Evolutionary conservation across 371 early-diverging fungal genomes (phyloP).

Genomic region (Apophysomyces trapeziformis): DNA sequence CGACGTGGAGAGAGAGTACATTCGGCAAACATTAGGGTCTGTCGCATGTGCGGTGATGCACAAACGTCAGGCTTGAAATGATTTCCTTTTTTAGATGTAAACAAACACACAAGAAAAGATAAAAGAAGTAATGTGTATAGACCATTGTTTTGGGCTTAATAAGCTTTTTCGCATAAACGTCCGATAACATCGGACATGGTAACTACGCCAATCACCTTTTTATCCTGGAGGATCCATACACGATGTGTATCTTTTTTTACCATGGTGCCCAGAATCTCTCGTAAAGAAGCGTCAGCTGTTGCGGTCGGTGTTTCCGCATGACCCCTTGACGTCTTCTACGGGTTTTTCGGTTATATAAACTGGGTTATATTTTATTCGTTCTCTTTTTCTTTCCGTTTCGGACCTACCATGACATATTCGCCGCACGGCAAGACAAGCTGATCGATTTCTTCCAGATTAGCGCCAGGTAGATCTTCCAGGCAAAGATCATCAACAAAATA

Average conservation of each 20-base stretch:
- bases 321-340: slow-evolving; percentile 7
- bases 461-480: slow-evolving; percentile 55
- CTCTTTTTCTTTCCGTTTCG: slow-evolving; percentile 3
- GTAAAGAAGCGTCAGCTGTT: slow-evolving; percentile 34
- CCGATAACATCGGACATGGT: slow-evolving; percentile 62
- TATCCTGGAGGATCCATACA: slow-evolving; percentile 56
- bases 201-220: slow-evolving; percentile 50
- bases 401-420: slow-evolving; percentile 51
- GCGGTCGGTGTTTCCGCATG: slow-evolving; percentile 34
- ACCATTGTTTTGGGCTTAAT: slow-evolving; percentile 1
- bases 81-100: neutral
- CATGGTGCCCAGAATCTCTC: slow-evolving; percentile 41
- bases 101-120: neutral
- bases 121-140: slow-evolving; percentile 5
- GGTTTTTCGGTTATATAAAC: neutral
- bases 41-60: slow-evolving; percentile 52
- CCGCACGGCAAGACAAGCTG: slow-evolving; percentile 42
- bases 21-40: slow-evolving; percentile 54
- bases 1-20: slow-evolving; percentile 56
- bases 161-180: slow-evolving; percentile 29
- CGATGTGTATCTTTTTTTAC: slow-evolving; percentile 52
- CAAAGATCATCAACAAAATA: slow-evolving; percentile 48
- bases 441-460: slow-evolving; percentile 45
- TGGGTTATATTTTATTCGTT: neutral
- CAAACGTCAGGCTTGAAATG: slow-evolving; percentile 18